phyloP scores from a whole-genome alignment of 495 filamentous ascomycete species.

The Lasiosphaeris hirsuta region DNA sequence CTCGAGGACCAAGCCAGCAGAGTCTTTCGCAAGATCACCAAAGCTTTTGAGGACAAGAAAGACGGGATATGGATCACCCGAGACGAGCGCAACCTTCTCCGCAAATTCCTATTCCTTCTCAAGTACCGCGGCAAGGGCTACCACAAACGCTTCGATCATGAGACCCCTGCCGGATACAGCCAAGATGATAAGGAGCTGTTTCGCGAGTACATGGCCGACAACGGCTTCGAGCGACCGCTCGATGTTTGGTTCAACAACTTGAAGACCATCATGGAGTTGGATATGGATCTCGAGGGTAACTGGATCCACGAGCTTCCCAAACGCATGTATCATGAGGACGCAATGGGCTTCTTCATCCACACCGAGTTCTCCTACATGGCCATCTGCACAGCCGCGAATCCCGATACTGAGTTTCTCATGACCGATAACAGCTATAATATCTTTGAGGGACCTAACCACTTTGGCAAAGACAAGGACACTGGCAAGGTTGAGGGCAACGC shows the following conservation, averaged over 20 bases:
- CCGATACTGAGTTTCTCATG: conserved; percentile 47
- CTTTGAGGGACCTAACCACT: conserved; percentile 42
- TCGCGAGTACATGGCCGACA: conserved; percentile 43
- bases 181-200: conserved; percentile 37
- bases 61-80: conserved; percentile 28
- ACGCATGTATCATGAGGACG: conserved; percentile 42
- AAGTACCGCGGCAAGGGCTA: conserved; percentile 42
- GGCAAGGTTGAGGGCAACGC: conserved; percentile 12
- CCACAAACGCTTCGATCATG: conserved; percentile 33
- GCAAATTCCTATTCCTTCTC: conserved; percentile 56
- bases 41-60: conserved; percentile 20
- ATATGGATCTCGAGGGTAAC: conserved; percentile 36
- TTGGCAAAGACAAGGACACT: conserved; percentile 20
- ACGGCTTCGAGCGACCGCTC: conserved; percentile 41
- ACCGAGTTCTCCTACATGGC: conserved; percentile 40
- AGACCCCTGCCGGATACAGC: conserved; percentile 35
- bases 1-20: conserved; percentile 31
- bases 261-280: conserved; percentile 41
- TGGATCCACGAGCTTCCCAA: conserved; percentile 35
- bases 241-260: conserved; percentile 54
- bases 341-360: conserved; percentile 41
- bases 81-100: conserved; percentile 37
- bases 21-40: conserved; percentile 34
- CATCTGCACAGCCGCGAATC: conserved; percentile 40
- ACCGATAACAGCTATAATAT: conserved; percentile 47